Base-by-base conservation (phyloP, 768 basidiomycete genomes). In the Podaxis rugospora region DNA sequence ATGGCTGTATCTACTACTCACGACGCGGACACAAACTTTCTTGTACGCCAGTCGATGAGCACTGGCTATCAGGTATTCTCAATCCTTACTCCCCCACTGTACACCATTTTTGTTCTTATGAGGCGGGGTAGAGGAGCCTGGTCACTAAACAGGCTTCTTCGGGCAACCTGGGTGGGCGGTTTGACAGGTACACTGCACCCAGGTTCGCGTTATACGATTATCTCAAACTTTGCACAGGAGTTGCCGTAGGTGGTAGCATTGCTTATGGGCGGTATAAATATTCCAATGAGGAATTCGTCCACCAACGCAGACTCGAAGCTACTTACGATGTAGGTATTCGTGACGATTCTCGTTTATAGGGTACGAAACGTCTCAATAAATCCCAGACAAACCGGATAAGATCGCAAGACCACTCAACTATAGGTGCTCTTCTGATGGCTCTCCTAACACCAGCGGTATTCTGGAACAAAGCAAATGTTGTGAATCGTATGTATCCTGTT, bases 101-200 rank as follows among this genome's bases (percentile, higher is more conserved):
- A 92, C 63, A 71, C 78, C 4, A 78, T 76, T 0, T 80, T 84
- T 63, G 70, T 83, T 10, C 64, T 89, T 36, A 75, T 77, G 36
- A 79, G 83, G 64, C 83, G 80, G 61, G 85, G 88, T 6, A 76
- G 82, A 35, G 71, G 75, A 13, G 77, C 83, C 28, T 73, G 91
- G 58, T 81, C 80, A 5, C 66, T 86, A 42, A 92, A 89, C 66
- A 81, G 81, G 27, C 66, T 86, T 14, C 77, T 92, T 37, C 84
- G 89, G 11, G 85, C 89, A 35, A 88, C 88, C 14, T 92, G 89
- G 90, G 66, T 86, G 4, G 86, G 87, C 16, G 88, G 90, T 32
- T 70, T 80, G 16, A 74, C 73, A 53, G 90, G 90, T 85, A 67
- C 53, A 61, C 61, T 53, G 47, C 58, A 21, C 25, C 18, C 5